Conservation (phyloP, 225 moss, liverwort and hornwort genomes). For the Sphagnum tenellum region DNA sequence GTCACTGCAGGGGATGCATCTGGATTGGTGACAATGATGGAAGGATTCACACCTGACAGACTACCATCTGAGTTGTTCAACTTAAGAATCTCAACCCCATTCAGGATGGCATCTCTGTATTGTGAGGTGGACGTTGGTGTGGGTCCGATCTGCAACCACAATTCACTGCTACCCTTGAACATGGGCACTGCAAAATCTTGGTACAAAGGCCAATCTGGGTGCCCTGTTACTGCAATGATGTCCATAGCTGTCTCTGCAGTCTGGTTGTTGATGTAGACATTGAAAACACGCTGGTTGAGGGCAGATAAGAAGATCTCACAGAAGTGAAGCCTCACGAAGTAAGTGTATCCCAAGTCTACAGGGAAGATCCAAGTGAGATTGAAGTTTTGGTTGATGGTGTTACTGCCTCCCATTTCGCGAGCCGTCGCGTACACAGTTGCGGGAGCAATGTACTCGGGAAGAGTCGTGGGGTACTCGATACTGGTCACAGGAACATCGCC, state of each 20-base stretch:
- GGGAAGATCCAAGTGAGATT: conserved; percentile 71
- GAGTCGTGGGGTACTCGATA: conserved; percentile 17
- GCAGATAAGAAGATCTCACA: conserved; percentile 28
- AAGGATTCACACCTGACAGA: conserved; percentile 20
- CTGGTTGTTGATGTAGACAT: conserved; percentile 63
- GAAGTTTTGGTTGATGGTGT: conserved; percentile 8
- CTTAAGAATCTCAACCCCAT: conserved; percentile 60
- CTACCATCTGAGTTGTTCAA: conserved; percentile 28
- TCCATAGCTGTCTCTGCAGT: conserved; percentile 29
- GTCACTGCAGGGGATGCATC: neutral
- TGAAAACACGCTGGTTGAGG: conserved; percentile 42
- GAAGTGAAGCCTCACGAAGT: conserved; percentile 65
- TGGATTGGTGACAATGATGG: neutral
- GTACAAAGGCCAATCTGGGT: conserved; percentile 25
- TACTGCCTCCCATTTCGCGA: conserved; percentile 39
- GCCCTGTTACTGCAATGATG: conserved; percentile 4
- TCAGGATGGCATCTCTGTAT: conserved; percentile 47
- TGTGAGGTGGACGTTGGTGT: conserved; percentile 7
- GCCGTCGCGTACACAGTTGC: conserved; percentile 49
- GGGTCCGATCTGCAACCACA: conserved; percentile 63
- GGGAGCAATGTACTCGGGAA: conserved; percentile 45
- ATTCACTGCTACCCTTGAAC: conserved; percentile 7
- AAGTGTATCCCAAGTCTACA: conserved; percentile 50
- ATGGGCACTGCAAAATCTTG: conserved; percentile 47
- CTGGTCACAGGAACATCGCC: neutral